These are phyloP conservation scores for Tolypocladium guangdongense DNA, from an alignment of 2,329 filamentous ascomycete genomes.

Conservation along the genomic window DNA sequence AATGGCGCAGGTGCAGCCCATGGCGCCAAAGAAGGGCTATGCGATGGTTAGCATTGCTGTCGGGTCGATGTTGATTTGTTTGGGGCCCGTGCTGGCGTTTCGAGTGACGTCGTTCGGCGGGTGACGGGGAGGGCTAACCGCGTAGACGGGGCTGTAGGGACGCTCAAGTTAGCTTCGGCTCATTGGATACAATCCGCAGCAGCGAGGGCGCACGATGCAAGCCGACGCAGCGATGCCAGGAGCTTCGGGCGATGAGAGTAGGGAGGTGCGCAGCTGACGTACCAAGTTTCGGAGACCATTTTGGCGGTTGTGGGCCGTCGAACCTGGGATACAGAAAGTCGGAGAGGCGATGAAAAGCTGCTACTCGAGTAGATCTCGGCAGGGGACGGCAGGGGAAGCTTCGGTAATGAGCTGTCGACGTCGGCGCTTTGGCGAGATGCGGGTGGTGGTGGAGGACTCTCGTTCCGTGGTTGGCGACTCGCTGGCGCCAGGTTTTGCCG, in stretches of 20 bases:
- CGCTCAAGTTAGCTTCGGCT: slow-evolving; percentile 30
- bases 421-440: slow-evolving; percentile 12
- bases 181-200: not conserved
- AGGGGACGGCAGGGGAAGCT: slow-evolving; percentile 10
- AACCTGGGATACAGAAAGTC: slow-evolving; percentile 7
- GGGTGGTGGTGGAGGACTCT: slow-evolving; percentile 27
- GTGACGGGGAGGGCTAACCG: slow-evolving; percentile 60
- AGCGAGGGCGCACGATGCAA: not conserved
- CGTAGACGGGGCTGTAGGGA: slow-evolving; percentile 77
- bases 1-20: slow-evolving; percentile 95
- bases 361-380: slow-evolving; percentile 1
- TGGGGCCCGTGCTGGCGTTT: slow-evolving; percentile 9
- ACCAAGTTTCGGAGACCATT: slow-evolving; percentile 79
- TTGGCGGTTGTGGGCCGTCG: slow-evolving; percentile 30
- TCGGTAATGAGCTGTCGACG: slow-evolving; percentile 14
- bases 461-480: slow-evolving; percentile 25
- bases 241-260: slow-evolving; percentile 19
- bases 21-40: slow-evolving; percentile 86
- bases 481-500: slow-evolving; percentile 30
- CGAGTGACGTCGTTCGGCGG: slow-evolving; percentile 19
- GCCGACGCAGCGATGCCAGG: slow-evolving; percentile 11
- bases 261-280: slow-evolving; percentile 34
- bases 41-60: slow-evolving; percentile 21
- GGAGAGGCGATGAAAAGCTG: slow-evolving; percentile 3
- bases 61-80: slow-evolving; percentile 7